Evolutionary conservation across 176 grass and related monocot genomes (phyloP).

Genomic region (Carex myosuroides): DNA sequence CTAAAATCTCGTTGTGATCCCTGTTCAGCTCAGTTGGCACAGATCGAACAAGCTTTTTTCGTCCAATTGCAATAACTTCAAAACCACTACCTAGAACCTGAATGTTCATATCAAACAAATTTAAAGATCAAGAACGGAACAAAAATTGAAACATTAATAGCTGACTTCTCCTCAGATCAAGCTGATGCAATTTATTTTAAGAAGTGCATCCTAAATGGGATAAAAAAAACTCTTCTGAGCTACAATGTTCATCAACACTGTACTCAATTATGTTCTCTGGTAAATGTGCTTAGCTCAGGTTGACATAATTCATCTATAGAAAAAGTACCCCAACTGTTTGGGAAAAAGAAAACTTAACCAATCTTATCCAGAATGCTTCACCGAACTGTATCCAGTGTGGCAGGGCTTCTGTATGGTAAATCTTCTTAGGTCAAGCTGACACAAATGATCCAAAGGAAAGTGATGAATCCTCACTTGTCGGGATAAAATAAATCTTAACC

Average conservation of each 20-base stretch:
- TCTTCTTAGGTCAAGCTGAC: background rate
- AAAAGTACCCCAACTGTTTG: background rate
- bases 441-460: background rate
- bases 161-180: background rate
- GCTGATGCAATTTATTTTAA: background rate
- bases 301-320: background rate
- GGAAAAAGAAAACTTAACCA: background rate
- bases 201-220: background rate
- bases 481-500: background rate
- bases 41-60: slow-evolving; percentile 80
- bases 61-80: slow-evolving; percentile 92
- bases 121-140: background rate
- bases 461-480: background rate
- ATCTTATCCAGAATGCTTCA: background rate
- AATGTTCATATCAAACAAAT: slow-evolving; percentile 29
- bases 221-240: background rate
- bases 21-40: slow-evolving; percentile 94
- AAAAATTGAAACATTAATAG: background rate
- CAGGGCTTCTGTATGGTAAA: background rate
- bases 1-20: slow-evolving; percentile 96
- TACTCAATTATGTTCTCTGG: background rate
- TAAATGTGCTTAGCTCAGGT: background rate
- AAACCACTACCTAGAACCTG: slow-evolving; percentile 91
- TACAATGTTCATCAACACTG: background rate
- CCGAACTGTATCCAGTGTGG: background rate